Evolutionary conservation across 2,329 filamentous ascomycete genomes (phyloP).

Genomic region (Ceratocystiopsis brevicomis): DNA sequence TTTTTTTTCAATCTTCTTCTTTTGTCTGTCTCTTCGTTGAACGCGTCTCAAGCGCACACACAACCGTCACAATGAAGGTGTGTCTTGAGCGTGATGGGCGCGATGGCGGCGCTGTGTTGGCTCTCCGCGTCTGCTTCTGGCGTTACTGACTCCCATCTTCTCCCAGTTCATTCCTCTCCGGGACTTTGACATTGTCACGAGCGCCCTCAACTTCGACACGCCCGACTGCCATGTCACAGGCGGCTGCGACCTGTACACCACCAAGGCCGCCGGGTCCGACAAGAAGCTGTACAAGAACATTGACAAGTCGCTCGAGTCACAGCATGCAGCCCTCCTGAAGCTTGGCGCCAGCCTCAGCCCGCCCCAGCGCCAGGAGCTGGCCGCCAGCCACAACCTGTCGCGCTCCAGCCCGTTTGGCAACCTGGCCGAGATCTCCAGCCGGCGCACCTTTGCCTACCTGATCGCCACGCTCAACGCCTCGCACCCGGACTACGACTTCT

Average conservation of each 20-base stretch:
- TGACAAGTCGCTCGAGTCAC: constrained; percentile 73
- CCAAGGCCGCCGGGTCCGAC: constrained; percentile 83
- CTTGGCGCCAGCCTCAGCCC: constrained; percentile 77
- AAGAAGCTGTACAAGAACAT: constrained; percentile 97
- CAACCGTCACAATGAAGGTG: constrained; percentile 6
- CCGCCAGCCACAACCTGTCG: constrained; percentile 52
- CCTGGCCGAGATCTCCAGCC: constrained; percentile 70
- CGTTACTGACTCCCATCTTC: neutral
- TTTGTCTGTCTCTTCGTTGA: neutral
- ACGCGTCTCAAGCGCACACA: neutral
- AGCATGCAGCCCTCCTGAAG: constrained; percentile 74
- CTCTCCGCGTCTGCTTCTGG: neutral
- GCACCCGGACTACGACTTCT: constrained; percentile 94
- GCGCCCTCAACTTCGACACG: constrained; percentile 88
- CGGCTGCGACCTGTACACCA: constrained; percentile 91
- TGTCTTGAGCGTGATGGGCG: neutral
- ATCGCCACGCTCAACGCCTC: constrained; percentile 94
- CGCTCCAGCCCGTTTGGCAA: constrained; percentile 84
- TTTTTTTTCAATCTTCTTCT: neutral
- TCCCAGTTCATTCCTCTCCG: constrained; percentile 75
- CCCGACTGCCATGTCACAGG: constrained; percentile 82
- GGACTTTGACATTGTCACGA: constrained; percentile 80
- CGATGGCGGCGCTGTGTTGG: constrained; percentile 1
- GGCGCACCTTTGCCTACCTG: constrained; percentile 84
- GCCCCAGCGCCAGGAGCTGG: constrained; percentile 54